phyloP scores from a whole-genome alignment of 164 flowering plant genomes.

The Chimonanthus praecox region DNA sequence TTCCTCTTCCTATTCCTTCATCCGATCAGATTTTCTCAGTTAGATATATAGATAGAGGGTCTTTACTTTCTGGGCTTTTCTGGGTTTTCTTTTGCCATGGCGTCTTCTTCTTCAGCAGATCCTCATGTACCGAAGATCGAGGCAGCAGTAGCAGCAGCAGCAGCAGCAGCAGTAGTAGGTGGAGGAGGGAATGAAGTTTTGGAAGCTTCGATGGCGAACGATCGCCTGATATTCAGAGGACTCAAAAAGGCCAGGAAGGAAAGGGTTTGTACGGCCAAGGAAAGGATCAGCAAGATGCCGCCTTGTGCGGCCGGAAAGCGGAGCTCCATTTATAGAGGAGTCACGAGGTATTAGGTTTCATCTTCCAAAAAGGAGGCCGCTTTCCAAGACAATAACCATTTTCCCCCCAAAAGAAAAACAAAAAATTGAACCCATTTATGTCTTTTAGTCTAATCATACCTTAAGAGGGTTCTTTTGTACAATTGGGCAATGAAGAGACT shows the following conservation, averaged over 20 bases:
- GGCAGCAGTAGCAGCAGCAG: slow-evolving; percentile 6
- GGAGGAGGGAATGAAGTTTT: slow-evolving; percentile 33
- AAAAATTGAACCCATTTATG: background rate
- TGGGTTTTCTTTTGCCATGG: slow-evolving; percentile 27
- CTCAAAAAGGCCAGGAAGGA: slow-evolving; percentile 79
- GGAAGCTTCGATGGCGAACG: slow-evolving; percentile 34
- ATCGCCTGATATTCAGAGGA: slow-evolving; percentile 47
- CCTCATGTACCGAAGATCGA: slow-evolving; percentile 38
- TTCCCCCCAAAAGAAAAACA: background rate
- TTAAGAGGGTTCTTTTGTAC: background rate
- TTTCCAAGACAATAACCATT: too few relatives aligned
- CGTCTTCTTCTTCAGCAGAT: slow-evolving; percentile 39
- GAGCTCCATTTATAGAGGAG: slow-evolving; percentile 96
- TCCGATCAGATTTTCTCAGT: background rate
- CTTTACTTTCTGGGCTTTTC: background rate
- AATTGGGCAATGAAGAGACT: background rate
- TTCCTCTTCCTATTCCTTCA: background rate
- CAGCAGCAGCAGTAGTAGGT: slow-evolving; percentile 28
- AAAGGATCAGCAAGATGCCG: slow-evolving; percentile 96
- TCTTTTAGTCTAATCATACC: too few relatives aligned
- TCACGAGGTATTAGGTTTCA: slow-evolving; percentile 58
- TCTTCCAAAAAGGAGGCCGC: too few relatives aligned
- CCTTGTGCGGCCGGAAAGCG: slow-evolving; percentile 98
- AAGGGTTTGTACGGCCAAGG: slow-evolving; percentile 91
- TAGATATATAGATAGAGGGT: background rate